Base-by-base conservation (phyloP, 1,284 basidiomycete species). In the Porodaedalea pini region DNA sequence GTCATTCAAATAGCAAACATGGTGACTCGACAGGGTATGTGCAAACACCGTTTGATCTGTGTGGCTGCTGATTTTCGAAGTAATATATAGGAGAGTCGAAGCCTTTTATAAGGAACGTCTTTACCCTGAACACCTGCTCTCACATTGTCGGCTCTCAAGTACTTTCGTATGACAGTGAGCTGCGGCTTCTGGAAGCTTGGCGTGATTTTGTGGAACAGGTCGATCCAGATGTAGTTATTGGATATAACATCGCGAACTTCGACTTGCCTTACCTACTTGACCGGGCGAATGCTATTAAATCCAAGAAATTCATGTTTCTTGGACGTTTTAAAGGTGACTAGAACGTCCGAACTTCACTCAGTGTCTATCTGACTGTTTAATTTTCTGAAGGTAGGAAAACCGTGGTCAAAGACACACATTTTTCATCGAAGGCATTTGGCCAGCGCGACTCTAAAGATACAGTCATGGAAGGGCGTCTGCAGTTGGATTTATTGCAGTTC, bases 1-100 rank as follows among this genome's bases (percentile, higher is more conserved):
- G 92, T 98, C 58, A 98, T 98, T 65, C 94, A 98, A 67, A 97
- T 98, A 58, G 94, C 94, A 0, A 95, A 93, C 68, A 97, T 98
- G 94, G 94, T 98, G 1, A 97, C 94, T 29, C 79, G 88, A 2
- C 95, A 98, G 80, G 94, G 94, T 92, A 57, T 32, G 73, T n/a
- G n/a, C n/a, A 62, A 7, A 19, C 62, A 59, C 25, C 40, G 27
- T n/a, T 31, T 39, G 17, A 13, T 36, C 31, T 39, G n/a, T 13
- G 27, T 51, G 37, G 31, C 41, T 43, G 37, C 19, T 27, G 6
- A 47, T 29, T 19, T 2, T 40, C 8, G 7, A 51, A 6, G 31
- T n/a, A 29, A 34, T 11, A 11, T 41, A 7, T 39, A 93, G 94
- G 94, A 63, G 94, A 97, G 67, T 77, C 76, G 37, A 86, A 92